These are phyloP conservation scores for Escovopsis sp. DNA, from an alignment of 2,329 filamentous ascomycete genomes.

Conservation along the genomic window DNA sequence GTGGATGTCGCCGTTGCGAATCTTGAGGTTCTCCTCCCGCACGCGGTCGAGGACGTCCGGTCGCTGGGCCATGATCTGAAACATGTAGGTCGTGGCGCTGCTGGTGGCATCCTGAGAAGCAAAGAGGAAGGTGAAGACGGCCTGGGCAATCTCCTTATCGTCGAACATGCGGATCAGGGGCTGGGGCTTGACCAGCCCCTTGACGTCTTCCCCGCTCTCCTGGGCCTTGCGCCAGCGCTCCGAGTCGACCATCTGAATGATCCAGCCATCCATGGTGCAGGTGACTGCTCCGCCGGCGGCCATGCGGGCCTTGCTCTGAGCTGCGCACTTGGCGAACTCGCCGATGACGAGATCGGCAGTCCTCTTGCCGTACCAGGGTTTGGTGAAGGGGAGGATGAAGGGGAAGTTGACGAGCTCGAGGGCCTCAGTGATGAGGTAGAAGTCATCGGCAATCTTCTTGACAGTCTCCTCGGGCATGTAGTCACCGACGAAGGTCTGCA, in stretches of 20 bases:
- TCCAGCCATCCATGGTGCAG: constrained; percentile 94
- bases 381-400: constrained; percentile 86
- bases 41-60: constrained; percentile 85
- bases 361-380: constrained; percentile 95
- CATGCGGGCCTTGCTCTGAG: constrained; percentile 88
- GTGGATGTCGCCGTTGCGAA: constrained; percentile 59
- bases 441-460: constrained; percentile 91
- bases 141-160: constrained; percentile 85
- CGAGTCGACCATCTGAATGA: constrained; percentile 75
- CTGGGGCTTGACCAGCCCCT: constrained; percentile 62
- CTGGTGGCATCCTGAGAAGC: constrained; percentile 95
- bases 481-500: constrained; percentile 92
- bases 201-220: constrained; percentile 52
- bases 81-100: constrained; percentile 85
- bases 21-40: constrained; percentile 72
- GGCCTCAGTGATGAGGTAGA: constrained; percentile 89
- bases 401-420: constrained; percentile 97
- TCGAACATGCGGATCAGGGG: constrained; percentile 74
- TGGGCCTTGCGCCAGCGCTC: constrained; percentile 66
- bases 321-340: constrained; percentile 82
- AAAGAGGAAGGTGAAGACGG: constrained; percentile 91
- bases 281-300: constrained; percentile 69
- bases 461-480: constrained; percentile 84
- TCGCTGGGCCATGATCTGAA: constrained; percentile 85
- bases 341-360: constrained; percentile 80